Percentiles rank a stretch among this genome's conserved stretches.
Conservation (phyloP, 441 rosid genomes). For the Viola pubescens region DNA sequence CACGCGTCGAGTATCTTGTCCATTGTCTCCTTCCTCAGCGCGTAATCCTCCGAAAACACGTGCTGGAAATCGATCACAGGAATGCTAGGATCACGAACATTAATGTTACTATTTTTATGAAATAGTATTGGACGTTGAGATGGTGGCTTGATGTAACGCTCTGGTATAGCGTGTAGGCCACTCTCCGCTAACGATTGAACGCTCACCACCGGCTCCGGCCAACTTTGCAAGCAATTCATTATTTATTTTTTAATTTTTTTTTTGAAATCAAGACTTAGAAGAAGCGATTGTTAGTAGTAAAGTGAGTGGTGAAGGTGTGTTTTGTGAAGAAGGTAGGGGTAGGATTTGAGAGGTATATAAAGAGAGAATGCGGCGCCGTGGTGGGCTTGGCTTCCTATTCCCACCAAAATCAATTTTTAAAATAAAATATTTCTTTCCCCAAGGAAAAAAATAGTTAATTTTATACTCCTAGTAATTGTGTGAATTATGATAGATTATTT, state of each 20-base stretch:
- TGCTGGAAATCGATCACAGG: slow-evolving; percentile 61
- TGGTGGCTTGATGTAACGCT: slow-evolving; percentile 56
- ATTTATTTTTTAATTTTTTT: not conserved
- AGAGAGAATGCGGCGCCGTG: slow-evolving; percentile 36
- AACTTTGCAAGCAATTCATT: slow-evolving; percentile 25
- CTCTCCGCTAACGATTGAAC: slow-evolving; percentile 69
- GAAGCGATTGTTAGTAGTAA: not conserved
- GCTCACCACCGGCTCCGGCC: slow-evolving; percentile 83
- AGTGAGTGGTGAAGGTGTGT: not conserved
- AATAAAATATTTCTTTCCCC: no score
- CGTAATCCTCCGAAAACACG: slow-evolving; percentile 21
- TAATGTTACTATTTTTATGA: not conserved
- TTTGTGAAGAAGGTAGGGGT: not conserved
- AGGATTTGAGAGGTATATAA: slow-evolving; percentile 3
- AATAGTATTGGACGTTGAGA: slow-evolving; percentile 34
- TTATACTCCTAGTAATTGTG: no score
- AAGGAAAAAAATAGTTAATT: no score
- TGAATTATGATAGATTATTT: no score
- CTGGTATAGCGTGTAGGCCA: slow-evolving; percentile 43
- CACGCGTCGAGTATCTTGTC: slow-evolving; percentile 39
- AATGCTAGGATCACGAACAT: slow-evolving; percentile 30
- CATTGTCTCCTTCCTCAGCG: slow-evolving; percentile 18
- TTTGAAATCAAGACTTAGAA: not conserved
- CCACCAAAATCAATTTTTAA: not conserved
- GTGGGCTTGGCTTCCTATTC: slow-evolving; percentile 19